phyloP scores from a whole-genome alignment of 768 basidiomycete species.

The Calocybe gangraenosa region DNA sequence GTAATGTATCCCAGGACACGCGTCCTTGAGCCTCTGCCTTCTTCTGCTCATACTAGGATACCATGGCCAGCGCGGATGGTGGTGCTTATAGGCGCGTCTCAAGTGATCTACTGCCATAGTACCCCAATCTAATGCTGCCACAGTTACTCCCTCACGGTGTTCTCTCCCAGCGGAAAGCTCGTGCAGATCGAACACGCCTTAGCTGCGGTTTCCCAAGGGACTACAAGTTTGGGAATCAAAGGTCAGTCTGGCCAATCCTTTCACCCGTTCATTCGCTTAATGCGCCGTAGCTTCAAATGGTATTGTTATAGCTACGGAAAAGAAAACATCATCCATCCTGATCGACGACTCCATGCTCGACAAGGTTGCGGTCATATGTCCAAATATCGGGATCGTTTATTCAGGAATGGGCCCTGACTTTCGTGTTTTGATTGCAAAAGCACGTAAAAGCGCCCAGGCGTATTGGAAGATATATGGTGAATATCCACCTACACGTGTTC shows the following conservation, averaged over 20 bases:
- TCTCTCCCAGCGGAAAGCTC: conserved; percentile 97
- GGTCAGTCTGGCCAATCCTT: conserved; percentile 45
- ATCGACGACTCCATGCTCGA: conserved; percentile 98
- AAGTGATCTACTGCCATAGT: too few species aligned
- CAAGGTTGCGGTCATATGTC: conserved; percentile 95
- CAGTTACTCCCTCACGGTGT: conserved; percentile 98
- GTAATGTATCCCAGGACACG: conserved; percentile 21
- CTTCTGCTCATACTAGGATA: neutral
- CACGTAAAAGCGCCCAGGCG: conserved; percentile 95
- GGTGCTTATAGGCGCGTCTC: conserved; percentile 67
- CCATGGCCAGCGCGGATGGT: conserved; percentile 79
- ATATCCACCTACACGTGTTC: conserved; percentile 93
- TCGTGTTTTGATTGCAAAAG: conserved; percentile 88
- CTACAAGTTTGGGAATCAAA: conserved; percentile 97
- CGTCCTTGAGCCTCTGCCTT: conserved; percentile 7
- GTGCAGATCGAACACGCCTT: conserved; percentile 99
- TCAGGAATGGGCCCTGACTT: conserved; percentile 99
- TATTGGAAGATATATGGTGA: conserved; percentile 99
- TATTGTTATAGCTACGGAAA: conserved; percentile 98
- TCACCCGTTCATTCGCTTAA: conserved; percentile 13
- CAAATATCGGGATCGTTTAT: conserved; percentile 99
- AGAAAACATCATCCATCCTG: conserved; percentile 96
- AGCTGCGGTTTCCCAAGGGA: conserved; percentile 92
- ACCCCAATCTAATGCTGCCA: conserved; percentile 10
- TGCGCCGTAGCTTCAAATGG: conserved; percentile 82